Base-by-base conservation (phyloP, 75 land plant genomes). In the Sequoia sempervirens region DNA sequence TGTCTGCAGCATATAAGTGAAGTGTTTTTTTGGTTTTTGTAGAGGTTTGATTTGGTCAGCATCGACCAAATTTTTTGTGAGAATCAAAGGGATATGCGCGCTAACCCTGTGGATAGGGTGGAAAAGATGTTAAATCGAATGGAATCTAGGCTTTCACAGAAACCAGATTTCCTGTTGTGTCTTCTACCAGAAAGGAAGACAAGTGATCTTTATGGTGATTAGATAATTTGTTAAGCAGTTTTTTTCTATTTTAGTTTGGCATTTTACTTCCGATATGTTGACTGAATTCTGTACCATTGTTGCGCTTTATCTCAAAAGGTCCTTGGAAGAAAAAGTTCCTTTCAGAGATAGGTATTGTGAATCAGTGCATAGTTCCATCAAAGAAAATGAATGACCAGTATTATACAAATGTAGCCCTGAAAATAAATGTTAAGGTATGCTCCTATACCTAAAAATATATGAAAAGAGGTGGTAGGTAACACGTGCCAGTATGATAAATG, bases 391-490 rank as follows among this genome's bases (percentile, higher is more conserved):
- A 97, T 81, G 93, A 93, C 32, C 99, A 97, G 84, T 97, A 95
- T 70, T 81, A 92, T 5, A 96, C 95, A 5, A 97, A 97, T 88
- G 90, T 97, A 13, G 91, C 95, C 2, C 81, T 97, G 76, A 97
- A 97, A 84, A 97, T 97, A 56, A 97, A 97, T 88, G 93, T 91
- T 12, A 98, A 98, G 96, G 99, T 94, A 83, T 53, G 41, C 72
- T 3, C 6, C 26, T 61, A 13, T 50, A 12, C 9, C 52, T 50
- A 50, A 50, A 50, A 11, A 50, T 12, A 50, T 50, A 50, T 50
- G 52, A 50, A 12, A 50, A 4, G 6, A 43, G 45, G 6, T 43
- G 3, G 52, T 50, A 50, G 52, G 52, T 1, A 8, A 50, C 9
- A 9, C 4, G 7, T 20, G 66, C 8, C 23, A 61, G 6, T 6